Conservation (phyloP, 257 asterid genomes). For the Solanum pimpinellifolium region DNA sequence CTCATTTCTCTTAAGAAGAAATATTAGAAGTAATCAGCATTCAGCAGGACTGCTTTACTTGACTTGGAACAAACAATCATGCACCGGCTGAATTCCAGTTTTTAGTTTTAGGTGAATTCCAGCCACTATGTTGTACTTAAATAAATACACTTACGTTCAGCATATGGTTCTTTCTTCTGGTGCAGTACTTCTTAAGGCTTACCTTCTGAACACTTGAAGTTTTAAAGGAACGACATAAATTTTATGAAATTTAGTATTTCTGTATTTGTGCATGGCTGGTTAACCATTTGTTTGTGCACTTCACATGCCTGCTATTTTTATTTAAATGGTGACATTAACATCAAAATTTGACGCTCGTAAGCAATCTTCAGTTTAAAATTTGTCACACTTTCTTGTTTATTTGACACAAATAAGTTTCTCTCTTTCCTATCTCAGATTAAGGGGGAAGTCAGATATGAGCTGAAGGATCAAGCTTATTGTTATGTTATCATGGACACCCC, state of each 20-base stretch:
- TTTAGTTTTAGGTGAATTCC: neutral
- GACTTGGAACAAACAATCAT: neutral
- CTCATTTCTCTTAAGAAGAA: neutral
- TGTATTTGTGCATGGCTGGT: neutral
- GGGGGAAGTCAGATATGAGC: conserved; percentile 80
- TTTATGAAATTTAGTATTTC: neutral
- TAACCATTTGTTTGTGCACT: neutral
- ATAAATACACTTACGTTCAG: neutral
- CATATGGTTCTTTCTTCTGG: neutral
- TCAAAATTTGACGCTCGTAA: neutral
- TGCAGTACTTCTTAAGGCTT: neutral
- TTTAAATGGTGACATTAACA: neutral
- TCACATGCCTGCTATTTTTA: neutral
- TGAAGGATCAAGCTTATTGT: conserved; percentile 90
- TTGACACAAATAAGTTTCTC: neutral
- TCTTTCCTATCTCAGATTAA: conserved; percentile 41
- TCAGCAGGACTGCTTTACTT: neutral
- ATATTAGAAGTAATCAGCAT: neutral
- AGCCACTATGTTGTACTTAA: neutral
- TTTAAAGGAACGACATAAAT: neutral
- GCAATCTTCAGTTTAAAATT: neutral
- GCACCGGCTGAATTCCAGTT: neutral
- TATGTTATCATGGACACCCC: conserved; percentile 49
- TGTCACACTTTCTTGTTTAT: neutral
- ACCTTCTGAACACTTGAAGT: neutral